These are phyloP conservation scores for Cryptococcus amylolentus DNA, from an alignment of 1,284 basidiomycete species.

Conservation along the genomic window DNA sequence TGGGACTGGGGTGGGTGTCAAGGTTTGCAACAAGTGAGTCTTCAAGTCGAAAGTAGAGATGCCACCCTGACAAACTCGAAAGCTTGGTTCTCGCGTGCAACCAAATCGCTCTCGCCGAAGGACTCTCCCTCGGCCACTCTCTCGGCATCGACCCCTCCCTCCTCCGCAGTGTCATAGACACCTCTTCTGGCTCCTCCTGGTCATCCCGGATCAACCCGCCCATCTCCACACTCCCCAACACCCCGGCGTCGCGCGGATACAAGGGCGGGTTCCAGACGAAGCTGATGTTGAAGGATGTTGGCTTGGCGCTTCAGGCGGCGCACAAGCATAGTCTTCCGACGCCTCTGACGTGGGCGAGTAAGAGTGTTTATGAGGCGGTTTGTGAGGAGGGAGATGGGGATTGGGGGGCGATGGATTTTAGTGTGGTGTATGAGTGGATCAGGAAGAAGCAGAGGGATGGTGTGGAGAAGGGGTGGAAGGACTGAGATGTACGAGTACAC, in stretches of 20 bases:
- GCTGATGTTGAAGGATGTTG: conserved; percentile 48
- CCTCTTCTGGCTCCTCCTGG: conserved; percentile 44
- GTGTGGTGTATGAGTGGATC: conserved; percentile 46
- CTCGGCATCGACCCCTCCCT: conserved; percentile 38
- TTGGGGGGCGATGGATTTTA: conserved; percentile 42
- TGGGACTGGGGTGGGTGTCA: conserved; percentile 43
- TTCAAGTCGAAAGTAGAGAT: neutral
- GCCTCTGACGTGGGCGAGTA: conserved; percentile 43
- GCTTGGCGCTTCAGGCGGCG: conserved; percentile 39
- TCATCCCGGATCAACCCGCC: conserved; percentile 43
- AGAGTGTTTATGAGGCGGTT: conserved; percentile 40
- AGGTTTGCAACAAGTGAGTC: conserved; percentile 47
- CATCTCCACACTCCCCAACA: conserved; percentile 27
- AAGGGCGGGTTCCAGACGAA: conserved; percentile 40
- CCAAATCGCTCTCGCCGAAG: conserved; percentile 47
- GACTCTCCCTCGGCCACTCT: conserved; percentile 36
- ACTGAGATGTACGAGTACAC: neutral
- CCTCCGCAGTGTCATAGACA: conserved; percentile 41
- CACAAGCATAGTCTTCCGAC: conserved; percentile 32
- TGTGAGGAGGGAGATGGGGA: conserved; percentile 32
- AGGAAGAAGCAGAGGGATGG: conserved; percentile 35
- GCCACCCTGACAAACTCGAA: neutral
- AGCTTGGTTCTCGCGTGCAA: conserved; percentile 47
- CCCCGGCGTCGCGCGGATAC: conserved; percentile 38
- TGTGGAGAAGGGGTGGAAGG: conserved; percentile 45